Evolutionary conservation across 2,329 filamentous ascomycete species (phyloP).

Genomic region (Cladosporium velox): DNA sequence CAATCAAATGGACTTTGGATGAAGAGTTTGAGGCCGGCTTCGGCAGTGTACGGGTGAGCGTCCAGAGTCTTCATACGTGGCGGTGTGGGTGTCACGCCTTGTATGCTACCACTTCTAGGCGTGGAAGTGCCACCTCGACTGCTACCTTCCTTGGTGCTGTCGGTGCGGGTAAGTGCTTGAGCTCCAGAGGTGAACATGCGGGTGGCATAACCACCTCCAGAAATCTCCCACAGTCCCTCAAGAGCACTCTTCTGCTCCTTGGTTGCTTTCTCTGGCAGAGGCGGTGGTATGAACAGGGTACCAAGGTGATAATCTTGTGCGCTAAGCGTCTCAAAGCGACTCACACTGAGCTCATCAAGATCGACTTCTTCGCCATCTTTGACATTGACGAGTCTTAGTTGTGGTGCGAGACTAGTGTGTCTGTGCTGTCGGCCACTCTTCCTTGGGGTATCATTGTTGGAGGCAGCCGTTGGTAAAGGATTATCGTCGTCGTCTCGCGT

Average conservation of each 20-base stretch:
- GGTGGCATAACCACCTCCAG: slow-evolving; percentile 74
- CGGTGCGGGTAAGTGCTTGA: slow-evolving; percentile 61
- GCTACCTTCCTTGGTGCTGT: slow-evolving; percentile 41
- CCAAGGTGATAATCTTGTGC: slow-evolving; percentile 90
- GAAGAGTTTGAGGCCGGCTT: slow-evolving; percentile 76
- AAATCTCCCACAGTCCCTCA: slow-evolving; percentile 85
- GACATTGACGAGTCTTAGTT: slow-evolving; percentile 88
- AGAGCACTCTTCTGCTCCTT: slow-evolving; percentile 66
- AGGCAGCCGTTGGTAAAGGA: slow-evolving; percentile 36
- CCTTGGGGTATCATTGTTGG: slow-evolving; percentile 58
- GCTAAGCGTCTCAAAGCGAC: slow-evolving; percentile 80
- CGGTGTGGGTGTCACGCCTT: slow-evolving; percentile 29
- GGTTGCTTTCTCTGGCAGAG: slow-evolving; percentile 60
- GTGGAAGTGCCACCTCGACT: slow-evolving; percentile 38
- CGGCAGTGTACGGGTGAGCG: slow-evolving; percentile 52
- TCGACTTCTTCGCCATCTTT: slow-evolving; percentile 80
- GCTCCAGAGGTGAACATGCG: slow-evolving; percentile 84
- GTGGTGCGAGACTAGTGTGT: slow-evolving; percentile 79
- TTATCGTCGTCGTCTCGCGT: slow-evolving; percentile 71
- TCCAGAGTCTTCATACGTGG: slow-evolving; percentile 33
- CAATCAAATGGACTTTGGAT: slow-evolving; percentile 97
- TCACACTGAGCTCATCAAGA: slow-evolving; percentile 77
- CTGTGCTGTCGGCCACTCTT: slow-evolving; percentile 66
- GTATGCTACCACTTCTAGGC: slow-evolving; percentile 39
- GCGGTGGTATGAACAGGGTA: slow-evolving; percentile 74